A percentile compares a stretch with the other conserved stretches of the same genome.
Evolutionary conservation across 116 monocot species (phyloP).

Genomic region (Phalaenopsis hybrid): DNA sequence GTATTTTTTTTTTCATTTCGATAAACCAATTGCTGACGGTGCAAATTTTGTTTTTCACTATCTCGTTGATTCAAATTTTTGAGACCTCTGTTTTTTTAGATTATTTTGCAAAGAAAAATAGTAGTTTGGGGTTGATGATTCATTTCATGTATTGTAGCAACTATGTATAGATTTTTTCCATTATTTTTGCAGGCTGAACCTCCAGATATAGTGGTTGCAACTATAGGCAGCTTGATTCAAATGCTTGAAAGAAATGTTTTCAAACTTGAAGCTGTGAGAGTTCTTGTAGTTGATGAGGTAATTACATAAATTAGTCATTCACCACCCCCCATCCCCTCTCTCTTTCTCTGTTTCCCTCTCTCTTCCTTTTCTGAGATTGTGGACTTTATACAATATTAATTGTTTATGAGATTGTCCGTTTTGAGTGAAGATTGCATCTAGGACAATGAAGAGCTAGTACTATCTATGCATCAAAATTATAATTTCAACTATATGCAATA

Average conservation of each 20-base stretch:
- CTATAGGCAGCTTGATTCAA: conserved; percentile 69
- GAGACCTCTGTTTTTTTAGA: neutral
- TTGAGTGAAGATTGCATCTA: neutral
- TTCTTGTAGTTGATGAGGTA: conserved; percentile 97
- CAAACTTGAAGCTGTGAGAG: conserved; percentile 64
- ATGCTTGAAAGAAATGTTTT: conserved; percentile 77
- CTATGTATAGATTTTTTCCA: neutral
- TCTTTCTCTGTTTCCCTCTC: neutral
- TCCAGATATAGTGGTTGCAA: conserved; percentile 84
- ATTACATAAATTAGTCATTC: conserved; percentile 1
- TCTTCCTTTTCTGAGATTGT: neutral
- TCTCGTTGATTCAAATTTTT: neutral
- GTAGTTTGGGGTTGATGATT: neutral
- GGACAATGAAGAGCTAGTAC: neutral
- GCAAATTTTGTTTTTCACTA: neutral
- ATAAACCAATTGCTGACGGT: neutral
- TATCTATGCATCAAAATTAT: neutral
- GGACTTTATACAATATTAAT: neutral
- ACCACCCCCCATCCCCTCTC: too few relatives aligned
- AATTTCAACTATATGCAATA: neutral
- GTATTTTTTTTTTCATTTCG: neutral
- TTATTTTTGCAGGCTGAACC: conserved; percentile 77
- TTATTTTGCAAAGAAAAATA: neutral
- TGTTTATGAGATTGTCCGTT: neutral
- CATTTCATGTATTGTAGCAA: neutral